Evolutionary conservation across 2,329 filamentous ascomycete genomes (phyloP).

Genomic region (Sporothrix inflata): DNA sequence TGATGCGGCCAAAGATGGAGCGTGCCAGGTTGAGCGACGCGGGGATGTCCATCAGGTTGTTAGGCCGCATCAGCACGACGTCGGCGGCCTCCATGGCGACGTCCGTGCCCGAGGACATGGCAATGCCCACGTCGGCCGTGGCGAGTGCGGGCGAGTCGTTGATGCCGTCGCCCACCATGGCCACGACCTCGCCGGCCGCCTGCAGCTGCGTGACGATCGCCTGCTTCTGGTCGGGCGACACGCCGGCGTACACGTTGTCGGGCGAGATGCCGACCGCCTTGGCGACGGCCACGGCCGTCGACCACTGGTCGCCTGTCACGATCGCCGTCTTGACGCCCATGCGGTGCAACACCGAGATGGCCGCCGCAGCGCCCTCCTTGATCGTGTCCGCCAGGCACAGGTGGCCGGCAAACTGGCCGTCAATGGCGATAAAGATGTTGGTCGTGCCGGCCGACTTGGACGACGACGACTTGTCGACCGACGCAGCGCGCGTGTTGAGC

Average conservation of each 20-base stretch:
- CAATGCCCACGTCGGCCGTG: slow-evolving; percentile 90
- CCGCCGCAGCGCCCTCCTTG: slow-evolving; percentile 81
- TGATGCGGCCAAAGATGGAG: slow-evolving; percentile 89
- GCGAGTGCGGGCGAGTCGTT: slow-evolving; percentile 96
- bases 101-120: slow-evolving; percentile 89
- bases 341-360: slow-evolving; percentile 77
- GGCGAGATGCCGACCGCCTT: slow-evolving; percentile 76
- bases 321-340: slow-evolving; percentile 89
- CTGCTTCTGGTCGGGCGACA: slow-evolving; percentile 90
- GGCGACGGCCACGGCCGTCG: slow-evolving; percentile 83
- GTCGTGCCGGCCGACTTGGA: slow-evolving; percentile 70
- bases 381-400: slow-evolving; percentile 87
- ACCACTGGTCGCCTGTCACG: slow-evolving; percentile 88
- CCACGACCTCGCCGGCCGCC: slow-evolving; percentile 73
- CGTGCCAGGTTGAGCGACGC: slow-evolving; percentile 80
- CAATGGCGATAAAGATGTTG: slow-evolving; percentile 88
- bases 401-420: slow-evolving; percentile 77
- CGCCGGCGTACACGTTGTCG: slow-evolving; percentile 80
- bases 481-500: slow-evolving; percentile 51
- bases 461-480: slow-evolving; percentile 36
- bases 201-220: slow-evolving; percentile 79
- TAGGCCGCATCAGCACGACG: slow-evolving; percentile 91
- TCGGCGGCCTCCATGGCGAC: slow-evolving; percentile 98
- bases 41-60: slow-evolving; percentile 91
- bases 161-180: slow-evolving; percentile 98